phyloP scores from a whole-genome alignment of 768 basidiomycete species.

The Lanmaoa rubissima region DNA sequence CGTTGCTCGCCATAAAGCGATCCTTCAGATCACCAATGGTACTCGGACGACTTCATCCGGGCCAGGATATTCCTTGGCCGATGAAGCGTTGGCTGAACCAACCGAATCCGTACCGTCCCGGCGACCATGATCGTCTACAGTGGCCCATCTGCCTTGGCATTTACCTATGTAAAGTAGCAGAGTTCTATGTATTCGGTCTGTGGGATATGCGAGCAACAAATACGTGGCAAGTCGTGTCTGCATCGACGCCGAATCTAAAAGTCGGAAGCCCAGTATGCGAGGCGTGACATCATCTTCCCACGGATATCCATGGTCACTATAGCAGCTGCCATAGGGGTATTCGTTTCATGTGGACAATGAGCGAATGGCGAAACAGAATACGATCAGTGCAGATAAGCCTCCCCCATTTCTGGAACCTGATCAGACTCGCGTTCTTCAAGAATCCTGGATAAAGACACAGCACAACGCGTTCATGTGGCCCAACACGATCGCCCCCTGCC shows the following conservation, averaged over 20 bases:
- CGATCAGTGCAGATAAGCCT: not conserved
- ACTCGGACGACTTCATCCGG: slow-evolving; percentile 4
- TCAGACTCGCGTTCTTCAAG: not conserved
- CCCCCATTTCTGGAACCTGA: not conserved
- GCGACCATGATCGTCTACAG: not conserved
- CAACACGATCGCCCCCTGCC: not conserved
- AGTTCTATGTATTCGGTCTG: not conserved
- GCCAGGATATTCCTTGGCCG: slow-evolving; percentile 4
- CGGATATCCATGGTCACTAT: too few species aligned
- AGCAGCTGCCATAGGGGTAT: too few species aligned
- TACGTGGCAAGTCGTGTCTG: not conserved
- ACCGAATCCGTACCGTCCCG: not conserved
- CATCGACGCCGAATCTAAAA: too few species aligned
- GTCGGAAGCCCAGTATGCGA: too few species aligned
- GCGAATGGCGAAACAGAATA: not conserved
- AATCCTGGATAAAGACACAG: not conserved
- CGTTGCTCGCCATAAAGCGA: slow-evolving; percentile 31
- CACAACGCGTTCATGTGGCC: not conserved
- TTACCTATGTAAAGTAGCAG: not conserved
- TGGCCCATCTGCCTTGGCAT: not conserved
- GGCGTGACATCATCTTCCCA: too few species aligned
- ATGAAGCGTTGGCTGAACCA: slow-evolving; percentile 26
- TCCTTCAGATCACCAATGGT: slow-evolving; percentile 18
- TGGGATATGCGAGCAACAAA: not conserved
- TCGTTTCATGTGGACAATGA: too few species aligned